These are phyloP conservation scores for Podospora australis DNA, from an alignment of 495 filamentous ascomycete species.

Conservation along the genomic window DNA sequence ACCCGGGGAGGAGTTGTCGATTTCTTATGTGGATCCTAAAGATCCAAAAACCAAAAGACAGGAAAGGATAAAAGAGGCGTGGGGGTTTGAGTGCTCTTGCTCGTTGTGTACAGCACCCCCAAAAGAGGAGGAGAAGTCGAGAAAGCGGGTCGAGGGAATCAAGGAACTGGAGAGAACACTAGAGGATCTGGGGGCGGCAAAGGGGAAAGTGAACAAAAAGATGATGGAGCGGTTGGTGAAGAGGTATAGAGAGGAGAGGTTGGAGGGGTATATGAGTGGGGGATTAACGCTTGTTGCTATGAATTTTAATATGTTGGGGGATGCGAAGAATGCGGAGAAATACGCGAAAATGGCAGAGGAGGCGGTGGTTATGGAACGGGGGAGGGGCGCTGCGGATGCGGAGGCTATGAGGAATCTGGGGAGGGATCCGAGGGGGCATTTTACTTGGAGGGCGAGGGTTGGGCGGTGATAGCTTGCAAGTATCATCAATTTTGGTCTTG, in stretches of 20 bases:
- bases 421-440: slow-evolving; percentile 16
- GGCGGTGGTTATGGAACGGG: slow-evolving; percentile 23
- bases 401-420: slow-evolving; percentile 16
- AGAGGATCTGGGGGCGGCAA: slow-evolving; percentile 10
- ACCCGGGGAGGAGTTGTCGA: slow-evolving; percentile 22
- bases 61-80: slow-evolving; percentile 4
- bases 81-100: slow-evolving; percentile 19
- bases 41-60: slow-evolving; percentile 11
- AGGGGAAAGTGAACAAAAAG: slow-evolving; percentile 4
- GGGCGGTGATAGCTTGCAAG: no score
- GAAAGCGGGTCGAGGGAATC: slow-evolving; percentile 21
- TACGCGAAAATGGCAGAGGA: slow-evolving; percentile 21
- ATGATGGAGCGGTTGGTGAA: slow-evolving; percentile 18
- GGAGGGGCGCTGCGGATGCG: slow-evolving; percentile 14
- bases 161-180: slow-evolving; percentile 18
- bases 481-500: no score
- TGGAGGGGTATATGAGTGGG: slow-evolving; percentile 17
- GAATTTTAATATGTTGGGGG: slow-evolving; percentile 26
- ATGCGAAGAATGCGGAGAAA: slow-evolving; percentile 15
- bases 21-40: slow-evolving; percentile 23
- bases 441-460: slow-evolving; percentile 16
- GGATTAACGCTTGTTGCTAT: slow-evolving; percentile 26
- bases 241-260: slow-evolving; percentile 23
- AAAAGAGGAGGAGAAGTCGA: slow-evolving; percentile 13
- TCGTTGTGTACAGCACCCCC: slow-evolving; percentile 6